Base-by-base conservation (phyloP, 352 stramenopile species). In the Phytophthora constricta region DNA sequence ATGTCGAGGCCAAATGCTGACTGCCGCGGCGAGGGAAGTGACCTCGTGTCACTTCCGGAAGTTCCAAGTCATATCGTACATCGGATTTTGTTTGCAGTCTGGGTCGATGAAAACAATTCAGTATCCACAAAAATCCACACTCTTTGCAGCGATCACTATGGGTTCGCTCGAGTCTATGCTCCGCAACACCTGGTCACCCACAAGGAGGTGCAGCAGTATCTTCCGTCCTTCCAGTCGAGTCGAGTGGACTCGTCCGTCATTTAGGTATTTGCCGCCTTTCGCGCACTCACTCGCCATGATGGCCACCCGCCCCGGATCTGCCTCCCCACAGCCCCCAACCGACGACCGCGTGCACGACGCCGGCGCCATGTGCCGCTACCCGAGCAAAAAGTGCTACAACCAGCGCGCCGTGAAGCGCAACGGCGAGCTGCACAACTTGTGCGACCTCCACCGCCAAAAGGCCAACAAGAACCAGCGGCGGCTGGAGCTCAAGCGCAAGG, bases 401-500 rank as follows among this genome's bases (percentile, higher is more conserved):
- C 43, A 22, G 27, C 79, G 79, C 53, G 74, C 74, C 17, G 49
- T 82, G 28, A 87, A 87, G 37, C 71, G 67, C 56, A 82, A 79
- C 47, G 74, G 66, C 17, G 63, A 86, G 23, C 72, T 71, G 33
- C 83, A 91, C 56, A 82, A 83, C 20, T 65, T 89, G 19, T 91
- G 83, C 56, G 70, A 88, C 20, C 66, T 80, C 48, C 83, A 91
- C 56, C 80, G 83, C 28, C 60, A 72, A n/a, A 85, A 88, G 54
- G 79, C 82, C 48, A 91, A 90, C 62, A 72, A 76, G 52, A 90
- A 91, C 75, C 85, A 93, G 68, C 82, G 82, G 19, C 74, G 73
- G 5, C 74, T 86, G 11, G 76, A 91, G 58, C 65, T 72, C 23
- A 78, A 78, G 60, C 71, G 72, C 51, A 77, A 81, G 56, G 58